These are phyloP conservation scores for Rubia yunnanensis DNA, from an alignment of 257 asterid species.

Conservation along the genomic window DNA sequence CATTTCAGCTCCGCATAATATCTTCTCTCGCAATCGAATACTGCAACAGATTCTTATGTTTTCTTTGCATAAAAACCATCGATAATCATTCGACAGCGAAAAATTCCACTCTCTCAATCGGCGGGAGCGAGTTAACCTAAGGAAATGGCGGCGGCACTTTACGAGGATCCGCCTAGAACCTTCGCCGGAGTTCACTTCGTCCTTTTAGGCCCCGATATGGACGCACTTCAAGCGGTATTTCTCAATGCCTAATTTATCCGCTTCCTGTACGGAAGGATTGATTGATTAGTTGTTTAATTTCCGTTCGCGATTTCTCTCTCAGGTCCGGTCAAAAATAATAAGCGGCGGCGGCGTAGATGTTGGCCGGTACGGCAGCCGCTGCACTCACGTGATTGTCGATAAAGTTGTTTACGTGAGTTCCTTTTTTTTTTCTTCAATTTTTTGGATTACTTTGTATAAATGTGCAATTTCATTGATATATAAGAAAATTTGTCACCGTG, in stretches of 20 bases:
- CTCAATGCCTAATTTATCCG: neutral
- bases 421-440: neutral
- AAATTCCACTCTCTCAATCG: neutral
- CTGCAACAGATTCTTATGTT: neutral
- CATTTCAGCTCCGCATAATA: too few species aligned
- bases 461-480: too few species aligned
- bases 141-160: constrained; percentile 11
- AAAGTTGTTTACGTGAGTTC: constrained; percentile 53
- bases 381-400: constrained; percentile 71
- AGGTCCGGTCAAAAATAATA: constrained; percentile 55
- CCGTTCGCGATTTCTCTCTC: neutral
- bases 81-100: neutral
- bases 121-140: constrained; percentile 4
- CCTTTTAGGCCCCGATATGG: constrained; percentile 56
- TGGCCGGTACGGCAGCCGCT: constrained; percentile 51
- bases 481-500: neutral
- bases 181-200: constrained; percentile 53
- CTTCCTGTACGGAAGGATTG: neutral
- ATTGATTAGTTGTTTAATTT: neutral
- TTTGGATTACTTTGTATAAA: too few species aligned
- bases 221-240: constrained; percentile 39
- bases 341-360: constrained; percentile 75
- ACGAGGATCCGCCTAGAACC: constrained; percentile 27
- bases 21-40: neutral
- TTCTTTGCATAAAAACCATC: neutral